Conservation (phyloP, 2,329 filamentous ascomycete species). For the Arthroderma sp. region DNA sequence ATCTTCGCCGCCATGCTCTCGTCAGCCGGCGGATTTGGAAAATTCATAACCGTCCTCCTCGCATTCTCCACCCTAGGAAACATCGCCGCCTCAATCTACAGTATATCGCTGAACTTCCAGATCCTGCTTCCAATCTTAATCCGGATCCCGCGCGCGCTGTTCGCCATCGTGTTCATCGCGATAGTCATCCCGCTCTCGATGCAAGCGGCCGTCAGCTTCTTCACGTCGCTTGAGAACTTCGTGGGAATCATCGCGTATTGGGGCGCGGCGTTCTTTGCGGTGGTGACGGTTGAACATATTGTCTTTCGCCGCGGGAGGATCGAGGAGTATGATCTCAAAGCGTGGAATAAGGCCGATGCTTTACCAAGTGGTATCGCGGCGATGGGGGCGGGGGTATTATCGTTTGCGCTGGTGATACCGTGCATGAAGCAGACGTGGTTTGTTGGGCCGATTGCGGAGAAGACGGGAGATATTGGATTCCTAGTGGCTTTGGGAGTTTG, state of each 20-base stretch:
- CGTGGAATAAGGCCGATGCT: slow-evolving; percentile 46
- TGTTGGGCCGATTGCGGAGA: slow-evolving; percentile 47
- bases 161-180: slow-evolving; percentile 47
- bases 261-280: slow-evolving; percentile 49
- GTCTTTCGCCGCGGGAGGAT: slow-evolving; percentile 42
- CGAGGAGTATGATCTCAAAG: slow-evolving; percentile 44
- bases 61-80: slow-evolving; percentile 46
- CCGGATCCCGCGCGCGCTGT: slow-evolving; percentile 48
- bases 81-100: slow-evolving; percentile 52
- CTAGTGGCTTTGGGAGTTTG: slow-evolving; percentile 29
- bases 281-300: slow-evolving; percentile 45
- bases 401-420: slow-evolving; percentile 45
- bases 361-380: slow-evolving; percentile 52
- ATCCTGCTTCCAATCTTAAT: slow-evolving; percentile 48
- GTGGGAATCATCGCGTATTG: slow-evolving; percentile 35
- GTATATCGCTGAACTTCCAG: slow-evolving; percentile 54
- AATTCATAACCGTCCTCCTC: slow-evolving; percentile 52
- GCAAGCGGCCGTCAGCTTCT: slow-evolving; percentile 45
- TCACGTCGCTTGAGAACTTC: slow-evolving; percentile 38
- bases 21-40: slow-evolving; percentile 41
- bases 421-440: slow-evolving; percentile 61
- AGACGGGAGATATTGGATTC: slow-evolving; percentile 45
- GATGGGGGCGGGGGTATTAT: slow-evolving; percentile 46
- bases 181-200: slow-evolving; percentile 53
- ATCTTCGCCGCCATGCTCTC: slow-evolving; percentile 43